Base-by-base conservation (phyloP, 2,329 filamentous ascomycete species). In the Mycocentrospora acerina region DNA sequence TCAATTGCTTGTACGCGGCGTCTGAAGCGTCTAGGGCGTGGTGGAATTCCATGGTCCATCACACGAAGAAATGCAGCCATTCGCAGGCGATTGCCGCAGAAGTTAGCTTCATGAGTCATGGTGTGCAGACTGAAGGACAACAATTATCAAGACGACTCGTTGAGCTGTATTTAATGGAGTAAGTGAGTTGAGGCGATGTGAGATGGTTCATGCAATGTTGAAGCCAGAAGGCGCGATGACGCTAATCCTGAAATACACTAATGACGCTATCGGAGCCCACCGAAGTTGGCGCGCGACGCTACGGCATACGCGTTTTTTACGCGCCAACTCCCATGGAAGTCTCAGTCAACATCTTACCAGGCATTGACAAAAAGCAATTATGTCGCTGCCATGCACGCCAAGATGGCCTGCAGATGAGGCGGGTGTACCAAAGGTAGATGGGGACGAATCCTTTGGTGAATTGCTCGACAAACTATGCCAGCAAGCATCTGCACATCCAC, bases 391-490 rank as follows among this genome's bases (percentile, higher is more conserved):
- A 4, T 36, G 57, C 14, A 60, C 55, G 12, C 57, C 62, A 6
- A 50, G 42, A 32, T 66, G 57, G 60, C 51, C 55, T 25, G 44
- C 37, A 7, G 49, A 56, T 15, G 55, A 57, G 7, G 54, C 52
- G n/a, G 59, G 71, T 9, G 68, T 84, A 24, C 83, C 83, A 13
- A 67, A 77, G 27, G 83, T 88, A 52, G 64, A 60, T 7, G 67
- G 75, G 12, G 69, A 76, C 16, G 83, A 88, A 54, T 65, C 70
- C 16, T 86, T 88, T 57, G 79, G 81, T 30, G 72, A 75, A 11
- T 72, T 88, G 13, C 78, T 86, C 39, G 81, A 81, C 68, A 84
- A 86, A 69, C 71, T 88, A 24, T 83, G 82, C 51, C 53, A 55
- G 55, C 53, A 39, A 19, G 38, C 41, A 30, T 13, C 27, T 24